Evolutionary conservation across 2,329 filamentous ascomycete species (phyloP), one percentile per base, ranked within the genome.

Genomic region (Blastomyces parvus): DNA sequence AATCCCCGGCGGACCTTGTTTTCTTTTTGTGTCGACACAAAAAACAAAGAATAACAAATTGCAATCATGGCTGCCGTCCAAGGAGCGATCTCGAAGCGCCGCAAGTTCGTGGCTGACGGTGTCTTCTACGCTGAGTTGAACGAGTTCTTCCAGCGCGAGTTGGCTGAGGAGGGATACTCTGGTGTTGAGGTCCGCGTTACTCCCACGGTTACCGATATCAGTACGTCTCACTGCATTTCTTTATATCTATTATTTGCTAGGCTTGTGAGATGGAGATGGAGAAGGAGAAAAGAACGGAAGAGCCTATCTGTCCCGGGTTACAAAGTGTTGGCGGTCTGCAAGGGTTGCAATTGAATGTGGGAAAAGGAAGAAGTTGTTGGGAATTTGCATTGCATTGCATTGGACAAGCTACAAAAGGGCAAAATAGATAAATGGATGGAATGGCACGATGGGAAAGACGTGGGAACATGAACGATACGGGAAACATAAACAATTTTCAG

Each of bases 61-160:
- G 73, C 73, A 76, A 79, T 71, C 70, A 81, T 81, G 79, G 77
- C 79, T 71, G 77, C 79, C 74, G 74, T 76, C 71, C 79, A 80
- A 74, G 78, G 78, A 74, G 78, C 78, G 73, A 80, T 81, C 71
- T 81, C 79, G 68, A 81, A 81, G 77, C 78, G 78, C 70, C 74
- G 79, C 71, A 79, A 93, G 88, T 93, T 92, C 84, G 88, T 93
- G 79, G 90, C 89, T 74, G 94, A 99, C 83, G 94, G 94, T 88
- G 94, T 99, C 78, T 99, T 99, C 90, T 99, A 97, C 83, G 94
- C 94, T 85, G 94, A 99, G 85, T 85, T 99, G 82, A 99, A 99
- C 89, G 94, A 99, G 86, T 99, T 99, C 89, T 99, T 99, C 91
- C 94, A 97, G 88, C 93, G 94, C 82, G 94, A 99, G 85, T 86